phyloP scores from a whole-genome alignment of 345 rosid genomes.

The Boechera retrofracta region DNA sequence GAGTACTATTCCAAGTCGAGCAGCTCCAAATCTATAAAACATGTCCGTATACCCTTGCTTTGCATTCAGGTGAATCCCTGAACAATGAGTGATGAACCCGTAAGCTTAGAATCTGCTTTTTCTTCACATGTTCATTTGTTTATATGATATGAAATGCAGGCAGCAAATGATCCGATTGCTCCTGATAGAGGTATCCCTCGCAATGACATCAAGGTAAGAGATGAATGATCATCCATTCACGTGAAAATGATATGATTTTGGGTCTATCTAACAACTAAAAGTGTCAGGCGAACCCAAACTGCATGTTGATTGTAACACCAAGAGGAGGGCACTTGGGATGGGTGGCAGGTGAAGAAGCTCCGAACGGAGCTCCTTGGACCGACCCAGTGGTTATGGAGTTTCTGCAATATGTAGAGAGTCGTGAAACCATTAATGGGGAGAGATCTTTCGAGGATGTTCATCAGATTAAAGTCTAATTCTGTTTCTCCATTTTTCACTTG shows the following conservation, averaged over 20 bases:
- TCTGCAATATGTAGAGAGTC: conserved; percentile 66
- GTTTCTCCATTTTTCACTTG: background rate
- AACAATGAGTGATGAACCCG: background rate
- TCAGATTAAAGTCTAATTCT: conserved; percentile 37
- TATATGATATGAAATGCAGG: conserved; percentile 55
- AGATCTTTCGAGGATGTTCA: conserved; percentile 30
- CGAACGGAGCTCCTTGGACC: conserved; percentile 86
- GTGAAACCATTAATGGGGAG: conserved; percentile 27
- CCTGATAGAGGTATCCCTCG: conserved; percentile 84
- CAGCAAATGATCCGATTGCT: conserved; percentile 90
- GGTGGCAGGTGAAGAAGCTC: conserved; percentile 82
- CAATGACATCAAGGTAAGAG: conserved; percentile 76
- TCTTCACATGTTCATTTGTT: background rate
- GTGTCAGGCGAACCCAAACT: conserved; percentile 73
- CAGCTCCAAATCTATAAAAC: conserved; percentile 76
- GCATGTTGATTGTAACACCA: conserved; percentile 85
- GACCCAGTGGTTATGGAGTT: conserved; percentile 82
- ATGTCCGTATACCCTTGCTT: conserved; percentile 70
- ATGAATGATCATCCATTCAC: background rate
- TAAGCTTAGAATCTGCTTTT: background rate
- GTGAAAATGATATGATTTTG: background rate
- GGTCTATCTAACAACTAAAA: conserved; percentile 24
- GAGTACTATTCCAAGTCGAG: conserved; percentile 85
- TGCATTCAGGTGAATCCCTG: conserved; percentile 75
- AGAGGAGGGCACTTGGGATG: conserved; percentile 92